Evolutionary conservation across 1,284 basidiomycete genomes (phyloP), one percentile per base, ranked within the genome.

Genomic region (Cutaneotrichosporon sp.): DNA sequence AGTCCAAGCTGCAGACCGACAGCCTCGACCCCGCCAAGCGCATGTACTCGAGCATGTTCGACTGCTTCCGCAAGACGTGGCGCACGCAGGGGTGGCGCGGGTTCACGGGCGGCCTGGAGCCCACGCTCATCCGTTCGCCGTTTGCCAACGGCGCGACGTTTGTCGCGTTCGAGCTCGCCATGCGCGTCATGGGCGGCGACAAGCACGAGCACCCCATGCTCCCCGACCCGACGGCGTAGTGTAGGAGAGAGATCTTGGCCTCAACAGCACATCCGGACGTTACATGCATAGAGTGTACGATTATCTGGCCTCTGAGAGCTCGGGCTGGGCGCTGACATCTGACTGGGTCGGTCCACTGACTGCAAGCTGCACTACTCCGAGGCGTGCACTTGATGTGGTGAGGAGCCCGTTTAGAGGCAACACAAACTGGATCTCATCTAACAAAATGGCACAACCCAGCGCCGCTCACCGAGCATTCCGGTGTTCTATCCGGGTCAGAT

Each of bases 1-100:
- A 98, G 78, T 91, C 90, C 29, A 87, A 93, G 59, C 89, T 97
- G 82, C 95, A 98, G 81, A 97, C 94, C 0, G 95, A 98, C 74
- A 89, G 89, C 1, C 90, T 95, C 74, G 84, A 86, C 47, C 82
- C 86, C 7, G 79, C 85, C 24, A 87, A 87, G 59, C 87, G 89
- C 70, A 89, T 89, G 75, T 98, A 95, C 82, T 84, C 82, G 45
- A 90, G 89, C 13, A 86, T 90, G 11, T 67, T 91, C 34, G 89
- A 97, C 75, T 97, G 93, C 69, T 86, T 90, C 42, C 84, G 85
- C 42, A 89, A 87, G 64, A 88, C 93, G 18, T 94, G 88, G 87
- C 81, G 84, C 59, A 84, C 86, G 13, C 91, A 95, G 77, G 95
- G 95, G 3, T 80, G 88, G 38, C 81, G 84, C 51, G 95, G 92